These are phyloP conservation scores for Xylariaceae sp. DNA, from an alignment of 2,329 filamentous ascomycete species.

Conservation along the genomic window DNA sequence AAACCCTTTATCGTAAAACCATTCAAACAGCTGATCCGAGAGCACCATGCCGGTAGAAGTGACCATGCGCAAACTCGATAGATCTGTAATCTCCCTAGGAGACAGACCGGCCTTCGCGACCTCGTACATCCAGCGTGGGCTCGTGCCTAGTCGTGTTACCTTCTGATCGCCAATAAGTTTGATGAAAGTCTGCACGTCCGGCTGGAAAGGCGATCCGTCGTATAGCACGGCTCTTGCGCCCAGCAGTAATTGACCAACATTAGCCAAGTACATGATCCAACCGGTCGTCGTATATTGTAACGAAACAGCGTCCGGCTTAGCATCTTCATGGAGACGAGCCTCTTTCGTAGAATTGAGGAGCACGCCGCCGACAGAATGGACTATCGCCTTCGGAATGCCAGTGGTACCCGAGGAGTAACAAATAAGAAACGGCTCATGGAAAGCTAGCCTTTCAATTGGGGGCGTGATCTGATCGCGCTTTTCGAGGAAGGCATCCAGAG, in stretches of 20 bases:
- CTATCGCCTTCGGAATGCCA: constrained; percentile 83
- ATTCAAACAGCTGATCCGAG: constrained; percentile 77
- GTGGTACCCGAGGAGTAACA: constrained; percentile 85
- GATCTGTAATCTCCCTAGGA: constrained; percentile 66
- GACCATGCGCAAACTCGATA: constrained; percentile 66
- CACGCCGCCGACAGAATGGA: constrained; percentile 73
- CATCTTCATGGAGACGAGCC: constrained; percentile 54
- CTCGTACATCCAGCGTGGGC: constrained; percentile 78
- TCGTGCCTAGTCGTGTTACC: constrained; percentile 76
- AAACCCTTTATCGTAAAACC: constrained; percentile 77
- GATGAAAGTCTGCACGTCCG: constrained; percentile 68
- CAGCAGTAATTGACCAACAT: constrained; percentile 62
- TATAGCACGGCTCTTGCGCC: constrained; percentile 74
- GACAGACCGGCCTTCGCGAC: constrained; percentile 67
- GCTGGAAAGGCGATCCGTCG: constrained; percentile 81
- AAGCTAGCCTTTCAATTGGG: constrained; percentile 66
- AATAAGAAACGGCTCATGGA: constrained; percentile 77
- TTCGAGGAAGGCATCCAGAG: constrained; percentile 52
- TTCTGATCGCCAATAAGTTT: constrained; percentile 65
- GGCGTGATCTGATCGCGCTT: constrained; percentile 44
- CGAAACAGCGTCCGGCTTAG: constrained; percentile 47
- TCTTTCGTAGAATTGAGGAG: constrained; percentile 66
- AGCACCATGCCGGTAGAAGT: constrained; percentile 83
- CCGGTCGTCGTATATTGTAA: constrained; percentile 71
- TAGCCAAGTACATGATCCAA: constrained; percentile 86